These are phyloP conservation scores for Penicillium verhagenii DNA, from an alignment of 495 filamentous ascomycete species.

Conservation along the genomic window DNA sequence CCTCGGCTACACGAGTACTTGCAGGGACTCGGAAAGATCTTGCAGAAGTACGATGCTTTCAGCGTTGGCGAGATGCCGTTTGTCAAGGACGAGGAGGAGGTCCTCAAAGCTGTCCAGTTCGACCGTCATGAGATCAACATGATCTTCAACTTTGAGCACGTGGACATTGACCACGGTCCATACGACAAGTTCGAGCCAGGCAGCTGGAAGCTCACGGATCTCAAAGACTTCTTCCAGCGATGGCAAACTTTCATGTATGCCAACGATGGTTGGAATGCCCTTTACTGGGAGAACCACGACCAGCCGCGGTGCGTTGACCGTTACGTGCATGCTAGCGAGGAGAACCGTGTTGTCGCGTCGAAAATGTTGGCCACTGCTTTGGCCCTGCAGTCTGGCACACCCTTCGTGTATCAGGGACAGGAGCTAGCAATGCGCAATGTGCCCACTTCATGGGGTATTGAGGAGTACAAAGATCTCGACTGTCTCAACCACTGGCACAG, in stretches of 20 bases:
- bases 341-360: slow-evolving; percentile 44
- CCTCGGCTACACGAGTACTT: slow-evolving; percentile 66
- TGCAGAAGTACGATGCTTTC: slow-evolving; percentile 66
- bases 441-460: slow-evolving; percentile 60
- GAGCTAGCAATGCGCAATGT: slow-evolving; percentile 76
- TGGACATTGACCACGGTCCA: slow-evolving; percentile 56
- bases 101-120: slow-evolving; percentile 57
- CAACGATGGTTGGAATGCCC: slow-evolving; percentile 70
- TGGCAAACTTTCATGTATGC: slow-evolving; percentile 69
- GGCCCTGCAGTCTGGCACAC: slow-evolving; percentile 60
- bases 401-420: slow-evolving; percentile 76
- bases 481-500: slow-evolving; percentile 62
- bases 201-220: slow-evolving; percentile 52
- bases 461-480: slow-evolving; percentile 72
- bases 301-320: slow-evolving; percentile 63
- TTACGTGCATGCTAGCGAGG: slow-evolving; percentile 50
- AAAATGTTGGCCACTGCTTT: slow-evolving; percentile 66
- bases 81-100: slow-evolving; percentile 55
- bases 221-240: slow-evolving; percentile 58
- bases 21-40: slow-evolving; percentile 59
- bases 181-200: slow-evolving; percentile 51
- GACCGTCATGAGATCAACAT: slow-evolving; percentile 66
- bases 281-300: slow-evolving; percentile 76
- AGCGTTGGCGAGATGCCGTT: slow-evolving; percentile 73
- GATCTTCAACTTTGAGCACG: slow-evolving; percentile 72